A percentile compares a stretch with the other conserved stretches of the same genome.
Evolutionary conservation across 2,329 filamentous ascomycete species (phyloP).

Genomic region (Ilyonectria robusta): DNA sequence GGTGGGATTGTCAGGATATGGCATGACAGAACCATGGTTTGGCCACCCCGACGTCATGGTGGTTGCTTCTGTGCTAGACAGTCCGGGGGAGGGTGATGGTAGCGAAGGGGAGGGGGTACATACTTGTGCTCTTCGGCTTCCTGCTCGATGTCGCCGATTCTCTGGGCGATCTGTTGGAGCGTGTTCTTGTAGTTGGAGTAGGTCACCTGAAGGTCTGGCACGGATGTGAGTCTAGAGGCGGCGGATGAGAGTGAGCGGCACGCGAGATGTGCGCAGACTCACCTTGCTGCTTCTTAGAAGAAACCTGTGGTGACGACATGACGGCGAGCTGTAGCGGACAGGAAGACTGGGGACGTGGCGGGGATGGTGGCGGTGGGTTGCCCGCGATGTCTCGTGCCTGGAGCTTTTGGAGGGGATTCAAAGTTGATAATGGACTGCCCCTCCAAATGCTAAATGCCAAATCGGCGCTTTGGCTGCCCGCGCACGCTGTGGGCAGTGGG

Average conservation of each 20-base stretch:
- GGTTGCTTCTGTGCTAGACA: conserved; percentile 19
- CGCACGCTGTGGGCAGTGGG: conserved; percentile 6
- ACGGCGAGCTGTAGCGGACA: conserved; percentile 10
- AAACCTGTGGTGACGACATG: conserved; percentile 67
- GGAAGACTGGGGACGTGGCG: not conserved
- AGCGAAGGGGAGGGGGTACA: conserved; percentile 52
- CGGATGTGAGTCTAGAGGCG: conserved; percentile 33
- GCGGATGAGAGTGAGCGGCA: conserved; percentile 14
- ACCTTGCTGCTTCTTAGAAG: conserved; percentile 83
- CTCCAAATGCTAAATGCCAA: conserved; percentile 37
- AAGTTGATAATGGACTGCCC: conserved; percentile 42
- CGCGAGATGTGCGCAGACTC: conserved; percentile 32
- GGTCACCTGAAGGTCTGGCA: conserved; percentile 81
- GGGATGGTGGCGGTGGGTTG: conserved; percentile 9
- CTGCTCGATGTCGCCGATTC: conserved; percentile 97
- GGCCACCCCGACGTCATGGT: conserved; percentile 37
- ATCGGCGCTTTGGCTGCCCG: conserved; percentile 5
- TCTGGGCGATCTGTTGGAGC: conserved; percentile 92
- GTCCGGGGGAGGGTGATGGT: conserved; percentile 15
- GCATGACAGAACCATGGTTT: conserved; percentile 30
- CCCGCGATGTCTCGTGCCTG: conserved; percentile 19
- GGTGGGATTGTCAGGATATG: conserved; percentile 53
- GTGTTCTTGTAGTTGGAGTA: conserved; percentile 84
- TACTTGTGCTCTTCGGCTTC: conserved; percentile 99
- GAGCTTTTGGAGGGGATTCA: conserved; percentile 30